Percentiles rank a stretch among this genome's conserved stretches.
These are phyloP conservation scores for Collybiopsis confluens DNA, from an alignment of 768 basidiomycete species.

Conservation along the genomic window DNA sequence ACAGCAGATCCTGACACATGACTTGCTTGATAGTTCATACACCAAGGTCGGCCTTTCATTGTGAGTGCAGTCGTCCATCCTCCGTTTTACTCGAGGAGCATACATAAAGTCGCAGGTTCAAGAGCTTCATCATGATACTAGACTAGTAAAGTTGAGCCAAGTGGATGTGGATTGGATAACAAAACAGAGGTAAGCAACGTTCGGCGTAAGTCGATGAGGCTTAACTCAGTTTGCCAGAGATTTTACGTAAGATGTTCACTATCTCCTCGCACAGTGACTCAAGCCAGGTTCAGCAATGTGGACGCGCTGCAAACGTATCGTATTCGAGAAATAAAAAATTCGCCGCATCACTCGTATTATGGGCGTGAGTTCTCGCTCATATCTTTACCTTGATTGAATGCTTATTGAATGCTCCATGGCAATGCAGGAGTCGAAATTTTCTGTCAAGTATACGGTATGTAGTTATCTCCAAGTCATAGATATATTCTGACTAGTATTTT, in stretches of 20 bases:
- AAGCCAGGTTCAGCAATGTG: conserved; percentile 48
- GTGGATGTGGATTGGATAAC: conserved; percentile 88
- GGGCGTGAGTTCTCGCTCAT: conserved; percentile 49
- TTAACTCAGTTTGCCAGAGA: conserved; percentile 40
- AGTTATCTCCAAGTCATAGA: not conserved
- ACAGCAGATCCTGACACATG: not conserved
- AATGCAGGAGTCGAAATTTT: not conserved
- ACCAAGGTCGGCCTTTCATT: conserved; percentile 80
- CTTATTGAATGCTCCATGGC: not conserved
- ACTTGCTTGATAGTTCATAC: conserved; percentile 65
- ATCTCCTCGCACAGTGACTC: not conserved
- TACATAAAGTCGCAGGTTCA: conserved; percentile 44
- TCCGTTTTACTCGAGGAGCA: not conserved
- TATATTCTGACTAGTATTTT: not conserved
- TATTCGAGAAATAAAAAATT: conserved; percentile 59
- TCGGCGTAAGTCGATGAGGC: not conserved
- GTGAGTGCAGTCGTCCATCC: conserved; percentile 32
- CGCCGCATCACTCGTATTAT: conserved; percentile 58
- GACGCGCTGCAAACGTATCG: conserved; percentile 75
- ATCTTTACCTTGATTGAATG: not conserved
- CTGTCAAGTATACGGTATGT: conserved; percentile 65
- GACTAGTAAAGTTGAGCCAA: conserved; percentile 62
- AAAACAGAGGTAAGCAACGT: conserved; percentile 48
- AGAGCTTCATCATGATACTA: conserved; percentile 77
- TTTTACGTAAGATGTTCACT: conserved; percentile 53